Base-by-base conservation (phyloP, 2,329 filamentous ascomycete species). In the Macrophomina phaseolina region DNA sequence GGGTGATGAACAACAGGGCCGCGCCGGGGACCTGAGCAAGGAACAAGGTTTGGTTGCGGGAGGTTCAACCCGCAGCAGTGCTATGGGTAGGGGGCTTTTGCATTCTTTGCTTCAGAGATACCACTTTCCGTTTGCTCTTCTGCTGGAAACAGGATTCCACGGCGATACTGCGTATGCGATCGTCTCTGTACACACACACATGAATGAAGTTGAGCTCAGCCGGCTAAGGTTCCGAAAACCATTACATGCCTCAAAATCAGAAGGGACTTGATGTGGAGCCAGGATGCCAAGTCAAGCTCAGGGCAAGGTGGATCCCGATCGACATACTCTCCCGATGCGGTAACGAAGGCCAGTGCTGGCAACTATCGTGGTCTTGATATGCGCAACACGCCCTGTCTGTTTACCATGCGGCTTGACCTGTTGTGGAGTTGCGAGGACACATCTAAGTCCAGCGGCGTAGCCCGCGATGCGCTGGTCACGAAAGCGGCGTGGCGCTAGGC, bases 1-100 rank as follows among this genome's bases (percentile, higher is more conserved):
- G 89, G 89, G 82, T 67, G 28, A 3, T 14, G 34, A 23, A 42
- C 8, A 46, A 18, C n/a, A 64, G 65, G 58, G 30, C 11, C 16
- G 40, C 12, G 9, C 28, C 14, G 11, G 40, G 18, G 5, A 23
- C 40, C 16, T 38, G n/a, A 56, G 34, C 8, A 28, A 18, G n/a
- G 23, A 6, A 32, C n/a, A 14, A 14, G 51, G 12, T 11, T 6
- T 38, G 34, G 6, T 18, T 2, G n/a, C 9, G 8, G 8, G 11
- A n/a, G n/a, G 14, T n/a, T 11, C 42, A 14, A 45, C 42, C 11
- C 9, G 16, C 42, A 45, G 42, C 42, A 14, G 8, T 9, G 42
- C 42, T 34, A 32, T 11, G 11, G 23, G 52, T 38, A 28, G 32
- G 34, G 34, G n/a, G 4, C 45, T 18, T 12, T 34, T 49, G 40